These are phyloP conservation scores for Neurospora cerealis DNA, from an alignment of 495 filamentous ascomycete genomes.

Conservation along the genomic window DNA sequence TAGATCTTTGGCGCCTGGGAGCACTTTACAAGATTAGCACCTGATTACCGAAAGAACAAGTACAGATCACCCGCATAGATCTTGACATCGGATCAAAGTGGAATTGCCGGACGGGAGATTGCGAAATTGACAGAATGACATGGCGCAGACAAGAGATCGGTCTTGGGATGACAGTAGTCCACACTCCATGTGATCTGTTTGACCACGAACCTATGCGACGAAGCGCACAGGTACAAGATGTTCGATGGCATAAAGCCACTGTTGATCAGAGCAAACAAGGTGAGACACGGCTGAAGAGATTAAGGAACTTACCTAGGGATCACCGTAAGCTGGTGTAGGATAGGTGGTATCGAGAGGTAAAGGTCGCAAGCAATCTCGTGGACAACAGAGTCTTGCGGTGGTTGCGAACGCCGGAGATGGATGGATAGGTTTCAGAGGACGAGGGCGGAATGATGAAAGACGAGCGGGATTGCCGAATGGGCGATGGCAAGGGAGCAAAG, in stretches of 20 bases:
- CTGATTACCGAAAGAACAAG: neutral
- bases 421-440: neutral
- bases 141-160: neutral
- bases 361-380: neutral
- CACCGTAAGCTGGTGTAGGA: neutral
- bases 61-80: neutral
- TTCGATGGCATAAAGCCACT: neutral
- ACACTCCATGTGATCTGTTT: neutral
- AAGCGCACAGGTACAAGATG: neutral
- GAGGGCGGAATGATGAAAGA: neutral
- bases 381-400: neutral
- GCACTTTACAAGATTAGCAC: neutral
- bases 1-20: neutral
- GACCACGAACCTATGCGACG: neutral
- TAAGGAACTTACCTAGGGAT: neutral
- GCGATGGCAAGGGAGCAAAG: neutral
- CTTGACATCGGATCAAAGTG: neutral
- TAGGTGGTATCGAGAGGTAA: neutral
- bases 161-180: neutral
- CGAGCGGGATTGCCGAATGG: neutral
- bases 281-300: neutral
- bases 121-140: neutral
- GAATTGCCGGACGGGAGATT: neutral
- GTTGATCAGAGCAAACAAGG: neutral
- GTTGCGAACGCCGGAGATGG: neutral